Base-by-base conservation (phyloP, 352 stramenopile genomes). In the Phytophthora europaea region DNA sequence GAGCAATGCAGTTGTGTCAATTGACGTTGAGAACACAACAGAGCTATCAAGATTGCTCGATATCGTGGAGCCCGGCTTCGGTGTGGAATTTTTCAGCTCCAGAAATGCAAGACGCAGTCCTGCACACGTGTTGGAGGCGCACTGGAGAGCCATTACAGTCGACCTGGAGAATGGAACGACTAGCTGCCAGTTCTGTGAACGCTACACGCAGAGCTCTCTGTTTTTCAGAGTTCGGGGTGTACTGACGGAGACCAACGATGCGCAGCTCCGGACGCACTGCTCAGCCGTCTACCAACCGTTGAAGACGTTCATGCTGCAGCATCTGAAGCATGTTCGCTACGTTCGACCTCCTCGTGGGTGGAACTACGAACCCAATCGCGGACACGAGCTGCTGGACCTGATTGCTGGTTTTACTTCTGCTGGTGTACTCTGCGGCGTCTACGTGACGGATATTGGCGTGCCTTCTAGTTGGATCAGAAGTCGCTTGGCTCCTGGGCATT, bases 281-380 rank as follows among this genome's bases (percentile, higher is more conserved):
- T 20, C 28, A 8, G 52, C 23, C 12, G 52, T 59, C 4, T 59
- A 59, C 52, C 52, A 59, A 33, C 52, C 28, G 52, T 60, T 67
- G 48, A 67, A 67, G 34, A 67, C 53, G 34, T 67, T 67, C 33
- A 59, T 67, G 61, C 10, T 60, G 48, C 20, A 60, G 33, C 47
- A 60, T 52, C 22, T 59, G 16, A 59, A 59, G 28, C 52, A 59
- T 28, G 52, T 59, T 12, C 52, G 52, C 52, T 59, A 59, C 52
- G 16, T 59, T 6, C 52, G 28, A 43, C 52, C 52, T 59, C 26
- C 52, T 7, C 26, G 28, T 16, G 55, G 48, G 48, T 59, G 31
- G 31, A 60, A 23, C 48, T 15, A 38, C 18, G 60, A 33, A 8
- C 36, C 4, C 1, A 33, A 40, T 31, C 50, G 20, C 9, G 61